Evolutionary conservation across 2,329 filamentous ascomycete genomes (phyloP), one percentile per base, ranked within the genome.

Genomic region (Colletotrichum zoysiae): DNA sequence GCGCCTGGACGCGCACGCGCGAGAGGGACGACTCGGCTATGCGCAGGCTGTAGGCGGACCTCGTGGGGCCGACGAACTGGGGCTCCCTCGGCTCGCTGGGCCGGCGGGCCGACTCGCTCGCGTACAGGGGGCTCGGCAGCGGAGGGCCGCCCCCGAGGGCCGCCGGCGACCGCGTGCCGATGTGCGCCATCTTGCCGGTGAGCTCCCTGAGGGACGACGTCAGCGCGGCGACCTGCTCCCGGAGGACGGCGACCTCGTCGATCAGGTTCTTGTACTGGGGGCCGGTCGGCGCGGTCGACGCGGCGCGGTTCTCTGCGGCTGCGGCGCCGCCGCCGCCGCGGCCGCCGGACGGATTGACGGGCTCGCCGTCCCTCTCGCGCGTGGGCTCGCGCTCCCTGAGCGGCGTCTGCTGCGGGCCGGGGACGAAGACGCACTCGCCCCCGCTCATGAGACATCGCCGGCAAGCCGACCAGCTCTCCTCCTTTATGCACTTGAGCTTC

Each of bases 401-500:
- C 1, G 69, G 65, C 42, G 69, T 57, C 51, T 65, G 57, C 16
- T 66, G 69, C 51, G 75, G 74, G 42, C 67, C 74, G 53, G 74
- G 73, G 40, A 70, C 75, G 55, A 78, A 79, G 8, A 77, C 74
- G 50, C 80, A 81, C 0, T 62, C 65, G 18, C 78, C 64, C 0
- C 78, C 78, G 56, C 76, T 75, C 9, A 74, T 65, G 18, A 77
- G 73, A 38, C 81, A 82, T 58, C 80, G 71, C 70, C 80, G 76
- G 53, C 81, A 82, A 26, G 65, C 73, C 0, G 69, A 70, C 35
- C 78, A 74, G 5, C 68, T 58, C 9, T 75, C 74, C 0, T 71
- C 70, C 1, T 78, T 78, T 48, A 81, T 75, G 73, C 82, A 84
- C 69, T 84, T 84, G 65, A 84, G 80, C 67, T 84, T 84, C 38